These are phyloP conservation scores for Erysimum cheiranthoides DNA, from an alignment of 345 rosid genomes.

Conservation along the genomic window DNA sequence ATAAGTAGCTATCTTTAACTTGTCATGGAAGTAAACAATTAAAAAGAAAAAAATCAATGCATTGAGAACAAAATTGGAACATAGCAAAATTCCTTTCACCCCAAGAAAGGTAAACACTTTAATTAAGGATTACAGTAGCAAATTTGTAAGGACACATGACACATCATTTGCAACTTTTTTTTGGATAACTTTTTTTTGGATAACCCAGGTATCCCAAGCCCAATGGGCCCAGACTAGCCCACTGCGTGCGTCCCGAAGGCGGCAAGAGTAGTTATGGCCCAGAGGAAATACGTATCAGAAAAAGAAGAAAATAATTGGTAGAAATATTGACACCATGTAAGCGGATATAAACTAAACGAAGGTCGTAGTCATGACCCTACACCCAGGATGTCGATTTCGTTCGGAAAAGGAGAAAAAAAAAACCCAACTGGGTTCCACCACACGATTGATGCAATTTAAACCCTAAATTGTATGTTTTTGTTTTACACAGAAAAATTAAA, in stretches of 20 bases:
- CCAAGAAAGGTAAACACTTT: background rate
- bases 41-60: background rate
- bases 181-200: too few relatives aligned
- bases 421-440: slow-evolving; percentile 23
- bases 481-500: background rate
- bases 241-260: too few relatives aligned
- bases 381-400: slow-evolving; percentile 10
- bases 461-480: background rate
- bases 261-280: background rate
- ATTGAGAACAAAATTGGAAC: background rate
- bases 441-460: slow-evolving; percentile 4
- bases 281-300: background rate
- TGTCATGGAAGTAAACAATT: background rate
- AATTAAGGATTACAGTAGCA: background rate
- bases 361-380: slow-evolving; percentile 29
- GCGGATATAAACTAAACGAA: slow-evolving; percentile 26
- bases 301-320: background rate
- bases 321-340: background rate
- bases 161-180: background rate
- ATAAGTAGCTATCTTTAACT: background rate
- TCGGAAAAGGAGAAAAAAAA: background rate
- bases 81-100: slow-evolving; percentile 6
- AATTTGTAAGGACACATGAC: background rate
- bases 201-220: too few relatives aligned
- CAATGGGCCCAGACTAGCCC: too few relatives aligned